These are phyloP conservation scores for Rhodotorula sp. DNA, from an alignment of 1,284 basidiomycete species.

Conservation along the genomic window DNA sequence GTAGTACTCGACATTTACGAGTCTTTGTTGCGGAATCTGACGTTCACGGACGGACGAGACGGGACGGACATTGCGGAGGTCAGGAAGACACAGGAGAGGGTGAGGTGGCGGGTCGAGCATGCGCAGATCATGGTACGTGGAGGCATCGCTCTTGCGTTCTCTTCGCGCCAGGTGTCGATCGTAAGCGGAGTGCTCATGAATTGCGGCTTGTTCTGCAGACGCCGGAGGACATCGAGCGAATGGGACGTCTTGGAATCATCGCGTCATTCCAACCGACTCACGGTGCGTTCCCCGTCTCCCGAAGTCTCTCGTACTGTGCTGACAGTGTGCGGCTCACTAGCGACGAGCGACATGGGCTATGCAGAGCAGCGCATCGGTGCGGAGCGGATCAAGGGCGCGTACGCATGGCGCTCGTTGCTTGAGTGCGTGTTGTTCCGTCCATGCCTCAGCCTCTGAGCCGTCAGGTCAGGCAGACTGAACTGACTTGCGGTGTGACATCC, in stretches of 20 bases:
- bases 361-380: conserved; percentile 75
- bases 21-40: conserved; percentile 57
- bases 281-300: conserved; percentile 46
- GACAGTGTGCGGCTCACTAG: background rate
- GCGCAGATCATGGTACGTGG: conserved; percentile 69
- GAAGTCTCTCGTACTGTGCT: background rate
- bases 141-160: no score
- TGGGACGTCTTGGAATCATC: conserved; percentile 75
- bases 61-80: conserved; percentile 2
- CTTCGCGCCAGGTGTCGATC: background rate
- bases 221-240: conserved; percentile 64
- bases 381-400: conserved; percentile 76
- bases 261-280: conserved; percentile 92
- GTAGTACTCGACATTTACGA: conserved; percentile 78
- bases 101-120: conserved; percentile 81
- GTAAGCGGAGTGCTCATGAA: background rate
- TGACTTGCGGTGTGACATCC: background rate
- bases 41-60: conserved; percentile 39
- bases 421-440: conserved; percentile 54
- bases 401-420: conserved; percentile 78
- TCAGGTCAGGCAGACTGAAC: background rate
- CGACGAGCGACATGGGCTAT: conserved; percentile 85
- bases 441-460: background rate
- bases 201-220: conserved; percentile 47
- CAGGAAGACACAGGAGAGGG: conserved; percentile 37